Conservation (phyloP, 2,329 filamentous ascomycete species). For the Zasmidium citrigriseum region DNA sequence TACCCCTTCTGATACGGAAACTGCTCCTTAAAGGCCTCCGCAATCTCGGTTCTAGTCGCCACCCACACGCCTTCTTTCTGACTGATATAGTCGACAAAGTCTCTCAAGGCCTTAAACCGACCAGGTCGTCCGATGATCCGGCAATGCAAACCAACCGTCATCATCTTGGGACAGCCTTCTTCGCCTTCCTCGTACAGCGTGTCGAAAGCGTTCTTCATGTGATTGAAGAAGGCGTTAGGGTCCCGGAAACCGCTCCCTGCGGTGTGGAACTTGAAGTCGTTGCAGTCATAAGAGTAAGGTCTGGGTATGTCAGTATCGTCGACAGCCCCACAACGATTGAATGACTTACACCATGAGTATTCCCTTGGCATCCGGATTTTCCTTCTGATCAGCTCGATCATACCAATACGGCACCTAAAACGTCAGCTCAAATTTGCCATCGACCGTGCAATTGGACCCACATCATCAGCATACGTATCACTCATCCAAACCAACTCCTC, state of each 20-base stretch:
- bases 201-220: conserved; percentile 57
- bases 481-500: conserved; percentile 52
- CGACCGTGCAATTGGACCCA: not conserved
- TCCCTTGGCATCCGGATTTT: conserved; percentile 45
- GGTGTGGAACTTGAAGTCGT: conserved; percentile 52
- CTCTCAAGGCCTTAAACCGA: conserved; percentile 52
- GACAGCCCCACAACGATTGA: not conserved
- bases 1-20: conserved; percentile 47
- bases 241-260: conserved; percentile 49
- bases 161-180: conserved; percentile 56
- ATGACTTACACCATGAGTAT: conserved; percentile 48
- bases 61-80: conserved; percentile 58
- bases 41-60: conserved; percentile 55
- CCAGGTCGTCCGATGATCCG: conserved; percentile 56
- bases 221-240: conserved; percentile 46
- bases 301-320: not conserved
- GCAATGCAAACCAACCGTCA: conserved; percentile 59
- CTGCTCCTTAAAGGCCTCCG: conserved; percentile 49
- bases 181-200: conserved; percentile 56
- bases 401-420: conserved; percentile 53
- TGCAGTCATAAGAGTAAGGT: conserved; percentile 50
- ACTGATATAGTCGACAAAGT: conserved; percentile 56
- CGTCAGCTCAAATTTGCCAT: not conserved
- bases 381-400: conserved; percentile 51
- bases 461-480: conserved; percentile 57